phyloP scores from a whole-genome alignment of 208 protist genomes.

The Leishmania arabica region DNA sequence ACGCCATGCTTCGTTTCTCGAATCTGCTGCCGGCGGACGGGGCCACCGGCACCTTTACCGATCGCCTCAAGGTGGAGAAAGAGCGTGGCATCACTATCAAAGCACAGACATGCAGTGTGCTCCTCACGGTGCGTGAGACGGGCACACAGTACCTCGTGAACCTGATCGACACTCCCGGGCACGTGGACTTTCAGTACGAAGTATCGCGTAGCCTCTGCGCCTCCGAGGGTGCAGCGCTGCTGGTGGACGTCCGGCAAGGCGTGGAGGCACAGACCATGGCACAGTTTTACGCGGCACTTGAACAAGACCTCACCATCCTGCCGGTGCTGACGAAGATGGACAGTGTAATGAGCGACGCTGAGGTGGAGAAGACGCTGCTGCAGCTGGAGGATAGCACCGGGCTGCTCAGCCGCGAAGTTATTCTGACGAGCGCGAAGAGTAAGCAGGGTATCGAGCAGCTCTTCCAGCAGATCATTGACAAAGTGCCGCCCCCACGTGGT shows the following conservation, averaged over 20 bases:
- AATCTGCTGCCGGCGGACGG: slow-evolving; percentile 71
- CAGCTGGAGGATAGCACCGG: slow-evolving; percentile 92
- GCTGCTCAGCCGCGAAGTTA: slow-evolving; percentile 79
- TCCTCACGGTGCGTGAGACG: slow-evolving; percentile 34
- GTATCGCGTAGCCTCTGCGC: slow-evolving; percentile 95
- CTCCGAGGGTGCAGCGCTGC: slow-evolving; percentile 88
- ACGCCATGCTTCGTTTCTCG: slow-evolving; percentile 84
- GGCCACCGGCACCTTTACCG: slow-evolving; percentile 83
- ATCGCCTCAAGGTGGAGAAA: slow-evolving; percentile 95
- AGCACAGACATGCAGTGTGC: slow-evolving; percentile 93
- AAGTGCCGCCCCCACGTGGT: slow-evolving; percentile 80
- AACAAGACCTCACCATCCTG: slow-evolving; percentile 84
- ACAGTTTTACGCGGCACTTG: slow-evolving; percentile 95
- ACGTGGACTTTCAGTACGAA: slow-evolving; percentile 99
- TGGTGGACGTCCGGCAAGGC: slow-evolving; percentile 94
- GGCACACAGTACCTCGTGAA: slow-evolving; percentile 91
- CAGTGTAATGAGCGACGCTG: slow-evolving; percentile 63
- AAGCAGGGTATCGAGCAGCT: slow-evolving; percentile 89
- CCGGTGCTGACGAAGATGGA: slow-evolving; percentile 93
- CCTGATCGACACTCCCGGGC: slow-evolving; percentile 97
- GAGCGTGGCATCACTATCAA: slow-evolving; percentile 97
- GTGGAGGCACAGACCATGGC: slow-evolving; percentile 97
- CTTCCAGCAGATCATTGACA: slow-evolving; percentile 91
- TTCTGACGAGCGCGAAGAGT: slow-evolving; percentile 93
- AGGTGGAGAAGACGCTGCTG: slow-evolving; percentile 67